Evolutionary conservation across 495 filamentous ascomycete species (phyloP).

Genomic region (Trichoderma erinaceum): DNA sequence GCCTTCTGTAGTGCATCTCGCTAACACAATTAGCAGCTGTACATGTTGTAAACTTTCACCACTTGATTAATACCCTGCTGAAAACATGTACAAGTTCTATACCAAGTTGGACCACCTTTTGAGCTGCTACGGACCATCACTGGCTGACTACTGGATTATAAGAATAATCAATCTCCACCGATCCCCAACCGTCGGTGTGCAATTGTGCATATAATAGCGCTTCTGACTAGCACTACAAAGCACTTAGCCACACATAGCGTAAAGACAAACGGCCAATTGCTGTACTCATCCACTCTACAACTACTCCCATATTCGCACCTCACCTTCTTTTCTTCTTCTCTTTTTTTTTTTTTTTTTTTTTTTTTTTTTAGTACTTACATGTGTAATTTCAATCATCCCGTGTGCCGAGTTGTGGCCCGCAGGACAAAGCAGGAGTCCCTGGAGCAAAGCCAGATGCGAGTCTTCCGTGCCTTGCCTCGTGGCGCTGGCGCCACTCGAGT

Average conservation of each 20-base stretch:
- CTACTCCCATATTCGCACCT: too few species aligned
- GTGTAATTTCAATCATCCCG: too few species aligned
- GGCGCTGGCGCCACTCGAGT: not conserved
- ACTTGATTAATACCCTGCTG: not conserved
- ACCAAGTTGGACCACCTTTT: not conserved
- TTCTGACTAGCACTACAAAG: not conserved
- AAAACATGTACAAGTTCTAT: not conserved
- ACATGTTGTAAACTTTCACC: not conserved
- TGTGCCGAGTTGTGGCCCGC: too few species aligned
- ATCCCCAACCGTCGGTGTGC: conserved; percentile 4
- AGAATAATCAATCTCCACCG: not conserved
- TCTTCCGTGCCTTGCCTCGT: conserved; percentile 8
- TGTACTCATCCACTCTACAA: too few species aligned
- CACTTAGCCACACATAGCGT: too few species aligned
- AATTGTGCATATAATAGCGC: not conserved
- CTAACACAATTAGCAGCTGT: not conserved
- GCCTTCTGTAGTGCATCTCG: not conserved
- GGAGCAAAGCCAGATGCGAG: not conserved
- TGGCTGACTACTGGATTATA: not conserved
- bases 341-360: too few species aligned
- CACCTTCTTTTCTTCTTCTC: too few species aligned
- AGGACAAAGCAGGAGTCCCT: not conserved
- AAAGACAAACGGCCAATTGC: too few species aligned
- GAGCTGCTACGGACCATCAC: not conserved
- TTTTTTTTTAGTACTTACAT: too few species aligned